A percentile compares a stretch with the other conserved stretches of the same genome.
phyloP scores from a whole-genome alignment of 1,284 basidiomycete genomes.

The Malassezia furfur region DNA sequence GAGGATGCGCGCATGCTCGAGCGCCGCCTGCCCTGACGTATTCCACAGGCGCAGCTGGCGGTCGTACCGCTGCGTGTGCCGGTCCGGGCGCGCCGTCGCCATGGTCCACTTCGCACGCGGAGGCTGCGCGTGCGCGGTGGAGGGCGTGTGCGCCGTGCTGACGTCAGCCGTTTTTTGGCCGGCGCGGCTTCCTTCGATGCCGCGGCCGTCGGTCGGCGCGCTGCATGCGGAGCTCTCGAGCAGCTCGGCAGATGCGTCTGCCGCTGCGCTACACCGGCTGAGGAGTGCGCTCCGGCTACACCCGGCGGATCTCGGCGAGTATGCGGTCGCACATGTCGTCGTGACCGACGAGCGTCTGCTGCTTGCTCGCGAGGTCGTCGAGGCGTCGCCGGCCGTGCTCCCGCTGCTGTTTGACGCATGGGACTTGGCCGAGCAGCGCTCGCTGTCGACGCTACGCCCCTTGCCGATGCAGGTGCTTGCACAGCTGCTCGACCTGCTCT shows the following conservation, averaged over 20 bases:
- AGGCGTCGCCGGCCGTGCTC: neutral
- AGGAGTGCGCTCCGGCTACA: constrained; percentile 4
- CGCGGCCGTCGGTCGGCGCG: constrained; percentile 3
- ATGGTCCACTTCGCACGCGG: neutral
- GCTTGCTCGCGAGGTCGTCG: constrained; percentile 5
- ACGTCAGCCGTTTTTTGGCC: neutral
- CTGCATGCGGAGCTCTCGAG: constrained; percentile 11
- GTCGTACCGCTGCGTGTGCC: constrained; percentile 44
- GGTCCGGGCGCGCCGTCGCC: constrained; percentile 8
- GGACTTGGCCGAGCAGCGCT: constrained; percentile 14
- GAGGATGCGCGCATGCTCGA: constrained; percentile 73
- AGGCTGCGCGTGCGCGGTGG: neutral
- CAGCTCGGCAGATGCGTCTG: constrained; percentile 15
- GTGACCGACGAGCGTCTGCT: constrained; percentile 13
- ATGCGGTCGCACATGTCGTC: constrained; percentile 5
- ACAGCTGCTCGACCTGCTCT: constrained; percentile 34
- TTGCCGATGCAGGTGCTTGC: constrained; percentile 34
- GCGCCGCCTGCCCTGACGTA: constrained; percentile 77
- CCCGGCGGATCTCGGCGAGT: constrained; percentile 8
- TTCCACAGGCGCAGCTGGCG: constrained; percentile 72
- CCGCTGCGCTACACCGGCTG: constrained; percentile 5
- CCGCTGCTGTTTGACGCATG: constrained; percentile 20
- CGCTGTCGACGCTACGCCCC: constrained; percentile 22
- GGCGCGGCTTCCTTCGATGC: neutral
- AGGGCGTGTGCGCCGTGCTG: neutral